Percentiles rank a stretch among this genome's conserved stretches.
These are phyloP conservation scores for Tetracentron sinense DNA, from an alignment of 164 flowering plant species.

Conservation along the genomic window DNA sequence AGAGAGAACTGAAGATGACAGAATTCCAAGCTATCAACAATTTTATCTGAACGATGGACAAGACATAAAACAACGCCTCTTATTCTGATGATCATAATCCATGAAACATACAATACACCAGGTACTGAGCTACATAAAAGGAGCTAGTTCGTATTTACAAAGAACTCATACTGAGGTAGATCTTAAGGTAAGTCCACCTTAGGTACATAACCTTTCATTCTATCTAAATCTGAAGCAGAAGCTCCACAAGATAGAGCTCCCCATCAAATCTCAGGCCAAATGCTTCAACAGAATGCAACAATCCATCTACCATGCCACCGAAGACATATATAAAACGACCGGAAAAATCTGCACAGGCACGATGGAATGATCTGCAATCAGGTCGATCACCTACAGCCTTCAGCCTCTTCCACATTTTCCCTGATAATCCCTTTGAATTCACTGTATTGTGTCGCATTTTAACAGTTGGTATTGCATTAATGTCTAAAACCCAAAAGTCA, in stretches of 20 bases:
- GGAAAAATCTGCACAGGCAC: constrained; percentile 66
- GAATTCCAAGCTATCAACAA: background rate
- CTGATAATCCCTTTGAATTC: constrained; percentile 17
- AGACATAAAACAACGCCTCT: background rate
- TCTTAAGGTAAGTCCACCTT: too few species aligned
- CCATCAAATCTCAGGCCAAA: constrained; percentile 71
- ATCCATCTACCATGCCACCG: constrained; percentile 94
- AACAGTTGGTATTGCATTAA: constrained; percentile 27
- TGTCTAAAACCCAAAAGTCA: constrained; percentile 83
- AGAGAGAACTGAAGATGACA: too few species aligned
- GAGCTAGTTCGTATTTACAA: constrained; percentile 12
- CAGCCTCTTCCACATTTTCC: constrained; percentile 62
- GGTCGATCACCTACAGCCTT: constrained; percentile 48
- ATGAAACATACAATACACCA: background rate
- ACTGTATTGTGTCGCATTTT: constrained; percentile 18
- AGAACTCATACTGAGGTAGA: background rate
- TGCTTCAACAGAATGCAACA: constrained; percentile 53
- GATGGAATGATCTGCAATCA: constrained; percentile 66
- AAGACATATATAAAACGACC: constrained; percentile 60
- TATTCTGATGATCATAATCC: constrained; percentile 1
- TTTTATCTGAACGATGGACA: background rate
- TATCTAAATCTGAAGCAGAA: constrained; percentile 30
- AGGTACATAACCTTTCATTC: background rate
- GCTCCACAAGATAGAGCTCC: constrained; percentile 68
- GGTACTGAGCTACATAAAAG: constrained; percentile 1